Base-by-base conservation (phyloP, 2,329 filamentous ascomycete genomes). In the Triangularia setosa region DNA sequence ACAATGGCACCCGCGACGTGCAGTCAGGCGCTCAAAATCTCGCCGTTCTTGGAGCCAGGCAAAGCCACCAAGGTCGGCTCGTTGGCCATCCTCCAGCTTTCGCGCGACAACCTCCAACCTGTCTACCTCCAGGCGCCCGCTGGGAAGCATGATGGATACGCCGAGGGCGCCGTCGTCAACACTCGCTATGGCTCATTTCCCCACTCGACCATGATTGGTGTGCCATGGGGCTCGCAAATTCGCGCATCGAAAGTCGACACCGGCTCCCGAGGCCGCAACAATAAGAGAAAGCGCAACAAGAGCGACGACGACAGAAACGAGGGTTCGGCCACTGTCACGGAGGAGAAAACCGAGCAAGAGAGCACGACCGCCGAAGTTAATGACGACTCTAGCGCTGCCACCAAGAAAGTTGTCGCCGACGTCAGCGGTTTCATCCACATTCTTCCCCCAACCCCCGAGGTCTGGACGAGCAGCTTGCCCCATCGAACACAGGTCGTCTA, bases 181-280 rank as follows among this genome's bases (percentile, higher is more conserved):
- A 99, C 94, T 1, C 88, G 93, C 54, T 99, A 97, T 73, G 95
- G 95, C 58, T 97, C 93, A 0, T 94, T 93, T 66, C 91, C 91
- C 0, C 91, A 94, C 74, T 90, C 85, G 11, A 93, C 91, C 0
- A 78, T 94, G 55, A 84, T 97, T 62, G 83, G 87, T 4, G 81
- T 93, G 61, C 90, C 91, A 52, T 98, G 94, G 94, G 95, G 95
- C 27, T 92, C 91, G 6, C 95, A 98, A 75, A 88, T 98, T 23
- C 85, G 92, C 56, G 95, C 95, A 7, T 97, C 93, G 1, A 87
- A 89, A 30, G 93, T 97, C 63, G 92, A 97, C 73, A 97, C 93
- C 0, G 93, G 93, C 12, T 95, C 92, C n/a, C 83, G 93, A 71
- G 92, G 92, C 33, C 85, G 90, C 60, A 60, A 60, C 40, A 60